phyloP scores from a whole-genome alignment of 192 early-diverging fungal species.

The Entophlyctis luteolus region DNA sequence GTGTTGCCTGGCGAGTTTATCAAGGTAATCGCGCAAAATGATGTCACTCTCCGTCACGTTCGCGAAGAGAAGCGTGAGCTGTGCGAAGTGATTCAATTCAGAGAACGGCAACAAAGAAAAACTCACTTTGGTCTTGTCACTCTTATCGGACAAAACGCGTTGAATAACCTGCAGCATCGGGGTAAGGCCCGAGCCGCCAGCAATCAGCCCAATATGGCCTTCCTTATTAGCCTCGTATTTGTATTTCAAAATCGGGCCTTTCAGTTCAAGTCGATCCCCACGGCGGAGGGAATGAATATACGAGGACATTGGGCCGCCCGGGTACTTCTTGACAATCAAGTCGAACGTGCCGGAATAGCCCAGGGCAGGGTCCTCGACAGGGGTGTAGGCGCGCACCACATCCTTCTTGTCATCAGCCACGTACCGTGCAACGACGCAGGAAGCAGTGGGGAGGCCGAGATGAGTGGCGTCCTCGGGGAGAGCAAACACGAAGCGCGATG shows the following conservation, averaged over 20 bases:
- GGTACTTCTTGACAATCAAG: conserved; percentile 78
- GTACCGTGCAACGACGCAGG: conserved; percentile 76
- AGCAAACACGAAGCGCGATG: conserved; percentile 36
- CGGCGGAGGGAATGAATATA: conserved; percentile 62
- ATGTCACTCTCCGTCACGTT: conserved; percentile 90
- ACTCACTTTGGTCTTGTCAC: conserved; percentile 77
- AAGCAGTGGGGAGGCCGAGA: conserved; percentile 69
- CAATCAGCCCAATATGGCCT: conserved; percentile 73
- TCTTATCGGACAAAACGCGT: conserved; percentile 76
- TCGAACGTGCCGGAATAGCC: conserved; percentile 66
- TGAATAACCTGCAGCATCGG: conserved; percentile 95
- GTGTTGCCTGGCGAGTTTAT: conserved; percentile 50
- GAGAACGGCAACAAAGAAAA: not conserved
- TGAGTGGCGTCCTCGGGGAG: conserved; percentile 61
- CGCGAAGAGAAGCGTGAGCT: conserved; percentile 76
- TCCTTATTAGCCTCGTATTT: conserved; percentile 65
- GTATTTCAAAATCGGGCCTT: conserved; percentile 76
- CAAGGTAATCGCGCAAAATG: conserved; percentile 62
- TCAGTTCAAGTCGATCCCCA: conserved; percentile 73
- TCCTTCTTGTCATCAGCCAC: conserved; percentile 52
- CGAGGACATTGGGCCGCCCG: conserved; percentile 57
- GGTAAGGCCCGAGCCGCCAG: conserved; percentile 75
- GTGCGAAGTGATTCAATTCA: too few species aligned
- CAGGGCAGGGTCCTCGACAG: conserved; percentile 42
- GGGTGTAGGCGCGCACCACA: conserved; percentile 70